Percentiles rank a stretch among this genome's conserved stretches.
These are phyloP conservation scores for Anisodus tanguticus DNA, from an alignment of 257 asterid genomes.

Conservation along the genomic window DNA sequence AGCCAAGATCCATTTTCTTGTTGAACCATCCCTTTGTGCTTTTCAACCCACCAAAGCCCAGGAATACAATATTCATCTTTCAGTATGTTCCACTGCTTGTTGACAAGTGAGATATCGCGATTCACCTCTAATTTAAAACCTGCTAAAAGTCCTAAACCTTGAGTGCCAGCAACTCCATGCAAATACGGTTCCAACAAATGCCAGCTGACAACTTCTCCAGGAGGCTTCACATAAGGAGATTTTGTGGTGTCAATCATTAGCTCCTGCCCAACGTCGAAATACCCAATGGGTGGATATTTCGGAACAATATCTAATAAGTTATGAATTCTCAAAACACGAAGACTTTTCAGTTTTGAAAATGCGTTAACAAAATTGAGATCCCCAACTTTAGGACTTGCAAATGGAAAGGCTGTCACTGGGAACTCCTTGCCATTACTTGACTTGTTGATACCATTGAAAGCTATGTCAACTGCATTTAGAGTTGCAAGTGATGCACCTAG, in stretches of 20 bases:
- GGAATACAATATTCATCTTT: slow-evolving; percentile 62
- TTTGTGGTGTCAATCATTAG: slow-evolving; percentile 54
- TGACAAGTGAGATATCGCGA: slow-evolving; percentile 61
- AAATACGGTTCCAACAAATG: slow-evolving; percentile 66
- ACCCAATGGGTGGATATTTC: slow-evolving; percentile 50
- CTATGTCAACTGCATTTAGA: slow-evolving; percentile 47
- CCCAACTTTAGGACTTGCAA: slow-evolving; percentile 76
- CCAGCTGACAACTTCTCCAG: slow-evolving; percentile 50
- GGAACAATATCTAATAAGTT: slow-evolving; percentile 37
- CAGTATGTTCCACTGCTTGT: slow-evolving; percentile 56
- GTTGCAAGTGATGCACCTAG: slow-evolving; percentile 77
- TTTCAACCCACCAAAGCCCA: slow-evolving; percentile 63
- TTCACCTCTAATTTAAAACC: slow-evolving; percentile 53
- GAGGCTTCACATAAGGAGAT: slow-evolving; percentile 60
- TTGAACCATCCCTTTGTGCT: slow-evolving; percentile 81
- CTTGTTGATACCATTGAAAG: slow-evolving; percentile 53
- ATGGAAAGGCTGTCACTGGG: slow-evolving; percentile 66
- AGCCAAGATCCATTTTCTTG: slow-evolving; percentile 76
- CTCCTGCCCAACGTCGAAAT: slow-evolving; percentile 70
- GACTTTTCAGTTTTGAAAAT: slow-evolving; percentile 33
- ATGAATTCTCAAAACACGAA: slow-evolving; percentile 48
- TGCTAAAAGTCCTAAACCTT: slow-evolving; percentile 38
- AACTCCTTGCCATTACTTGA: slow-evolving; percentile 50
- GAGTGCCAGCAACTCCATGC: slow-evolving; percentile 88
- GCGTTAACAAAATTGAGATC: slow-evolving; percentile 43